These are phyloP conservation scores for Scutellaria baicalensis DNA, from an alignment of 257 asterid genomes.

Conservation along the genomic window DNA sequence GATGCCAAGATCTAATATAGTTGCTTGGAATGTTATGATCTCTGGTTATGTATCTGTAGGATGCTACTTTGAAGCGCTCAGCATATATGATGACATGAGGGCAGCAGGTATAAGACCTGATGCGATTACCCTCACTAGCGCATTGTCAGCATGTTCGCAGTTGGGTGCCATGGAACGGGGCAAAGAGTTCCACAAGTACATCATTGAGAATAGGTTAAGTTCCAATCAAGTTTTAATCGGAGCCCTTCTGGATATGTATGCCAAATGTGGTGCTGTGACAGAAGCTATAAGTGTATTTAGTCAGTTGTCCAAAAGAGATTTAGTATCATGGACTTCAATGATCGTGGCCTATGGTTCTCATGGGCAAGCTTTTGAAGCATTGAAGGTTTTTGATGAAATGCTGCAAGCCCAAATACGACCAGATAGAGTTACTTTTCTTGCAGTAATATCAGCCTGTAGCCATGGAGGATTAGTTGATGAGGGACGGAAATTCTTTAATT, in stretches of 20 bases:
- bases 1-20: slow-evolving; percentile 36
- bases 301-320: slow-evolving; percentile 41
- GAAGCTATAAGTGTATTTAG: slow-evolving; percentile 56
- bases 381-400: slow-evolving; percentile 52
- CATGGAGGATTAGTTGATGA: slow-evolving; percentile 71
- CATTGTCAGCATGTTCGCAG: slow-evolving; percentile 69
- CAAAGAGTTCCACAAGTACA: slow-evolving; percentile 45
- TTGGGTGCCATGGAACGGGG: slow-evolving; percentile 61
- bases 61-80: slow-evolving; percentile 58
- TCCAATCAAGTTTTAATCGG: slow-evolving; percentile 63
- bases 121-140: slow-evolving; percentile 57
- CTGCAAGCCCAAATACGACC: slow-evolving; percentile 40
- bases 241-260: slow-evolving; percentile 80
- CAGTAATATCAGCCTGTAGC: slow-evolving; percentile 79
- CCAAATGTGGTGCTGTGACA: slow-evolving; percentile 68
- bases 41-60: slow-evolving; percentile 79
- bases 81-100: slow-evolving; percentile 42
- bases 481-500: slow-evolving; percentile 43
- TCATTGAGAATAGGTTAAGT: slow-evolving; percentile 29
- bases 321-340: slow-evolving; percentile 85
- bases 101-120: slow-evolving; percentile 41
- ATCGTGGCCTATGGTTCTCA: slow-evolving; percentile 72
- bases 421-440: slow-evolving; percentile 66
- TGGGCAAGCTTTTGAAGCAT: slow-evolving; percentile 58
- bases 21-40: slow-evolving; percentile 75